Evolutionary conservation across 2,329 filamentous ascomycete species (phyloP), one percentile per base, ranked within the genome.

Genomic region (Aureobasidium sp.): DNA sequence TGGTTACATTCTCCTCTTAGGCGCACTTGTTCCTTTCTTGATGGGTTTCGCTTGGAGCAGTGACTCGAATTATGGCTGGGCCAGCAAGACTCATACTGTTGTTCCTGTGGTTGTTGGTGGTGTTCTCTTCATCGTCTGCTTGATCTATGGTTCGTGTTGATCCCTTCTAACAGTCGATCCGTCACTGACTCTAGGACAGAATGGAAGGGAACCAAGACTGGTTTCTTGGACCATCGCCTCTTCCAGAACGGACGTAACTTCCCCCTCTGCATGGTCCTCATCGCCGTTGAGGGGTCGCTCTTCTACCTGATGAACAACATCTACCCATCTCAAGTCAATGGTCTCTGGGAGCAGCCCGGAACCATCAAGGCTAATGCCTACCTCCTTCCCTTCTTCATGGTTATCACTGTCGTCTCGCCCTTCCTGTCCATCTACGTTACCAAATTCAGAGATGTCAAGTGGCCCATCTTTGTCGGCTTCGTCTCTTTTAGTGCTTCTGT

Each of bases 231-330:
- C 29, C 59, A 61, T 24, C 47, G 48, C 24, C 59, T 61, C 26
- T 61, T 61, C 59, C 59, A 53, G 24, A 52, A 61, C 13, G 59
- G 59, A 36, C 55, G 55, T 20, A 59, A 59, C 32, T 59, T 59
- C 43, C 55, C 55, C 13, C 55, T 59, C 17, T 59, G 55, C 32
- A 59, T 59, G 55, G 43, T 59, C 2, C 55, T 59, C 43, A 59
- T 59, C 24, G 41, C 55, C 5, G 55, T 59, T 8, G 55, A 59
- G 13, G 55, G 55, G 8, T 59, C 55, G 5, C 55, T 59, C 10
- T 59, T 59, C 32, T 59, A 59, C 24, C 29, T 59, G 17, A 59
- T 59, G 55, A 59, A 59, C 55, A 59, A 59, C 32, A 59, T 59
- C 12, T 59, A 59, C 32, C 55, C 55, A 6, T 47, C 41, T 2